A percentile compares a stretch with the other conserved stretches of the same genome.
These are phyloP conservation scores for Cryptococcus wingfieldii DNA, from an alignment of 1,284 basidiomycete genomes.

Conservation along the genomic window DNA sequence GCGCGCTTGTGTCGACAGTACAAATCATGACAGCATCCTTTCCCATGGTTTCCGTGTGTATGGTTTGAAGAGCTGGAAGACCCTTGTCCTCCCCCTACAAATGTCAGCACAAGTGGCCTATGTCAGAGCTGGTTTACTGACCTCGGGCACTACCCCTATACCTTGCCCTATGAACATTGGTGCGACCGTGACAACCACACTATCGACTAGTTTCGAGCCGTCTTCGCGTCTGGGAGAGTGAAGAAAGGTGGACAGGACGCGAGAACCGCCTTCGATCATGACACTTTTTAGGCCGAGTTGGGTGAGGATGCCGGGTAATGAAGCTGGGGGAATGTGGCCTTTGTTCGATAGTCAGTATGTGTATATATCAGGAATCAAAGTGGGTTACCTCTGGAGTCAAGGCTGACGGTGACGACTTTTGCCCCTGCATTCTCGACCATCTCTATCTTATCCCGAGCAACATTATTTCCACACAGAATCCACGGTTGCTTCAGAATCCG, in stretches of 20 bases:
- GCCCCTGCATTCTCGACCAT: conserved; percentile 46
- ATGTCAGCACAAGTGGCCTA: background rate
- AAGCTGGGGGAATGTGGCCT: conserved; percentile 55
- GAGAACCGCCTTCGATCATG: conserved; percentile 94
- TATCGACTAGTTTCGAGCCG: conserved; percentile 57
- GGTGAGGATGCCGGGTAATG: conserved; percentile 56
- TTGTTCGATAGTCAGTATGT: background rate
- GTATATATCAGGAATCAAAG: background rate
- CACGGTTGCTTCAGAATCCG: conserved; percentile 66
- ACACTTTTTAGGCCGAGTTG: conserved; percentile 62
- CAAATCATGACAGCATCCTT: conserved; percentile 48
- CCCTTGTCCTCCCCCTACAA: conserved; percentile 26
- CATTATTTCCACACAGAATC: conserved; percentile 57
- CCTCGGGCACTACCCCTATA: conserved; percentile 52
- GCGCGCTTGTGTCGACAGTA: background rate
- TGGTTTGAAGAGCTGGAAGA: conserved; percentile 30
- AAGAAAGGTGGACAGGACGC: conserved; percentile 75
- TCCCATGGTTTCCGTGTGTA: conserved; percentile 44
- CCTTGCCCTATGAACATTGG: conserved; percentile 75
- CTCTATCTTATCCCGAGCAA: conserved; percentile 18
- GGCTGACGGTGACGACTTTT: conserved; percentile 39
- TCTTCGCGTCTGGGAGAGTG: conserved; percentile 30
- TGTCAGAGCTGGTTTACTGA: conserved; percentile 14
- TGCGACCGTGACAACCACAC: conserved; percentile 74
- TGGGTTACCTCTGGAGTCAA: conserved; percentile 50